These are phyloP conservation scores for Arthrobotrys conoides DNA, from an alignment of 2,329 filamentous ascomycete species.

Conservation along the genomic window DNA sequence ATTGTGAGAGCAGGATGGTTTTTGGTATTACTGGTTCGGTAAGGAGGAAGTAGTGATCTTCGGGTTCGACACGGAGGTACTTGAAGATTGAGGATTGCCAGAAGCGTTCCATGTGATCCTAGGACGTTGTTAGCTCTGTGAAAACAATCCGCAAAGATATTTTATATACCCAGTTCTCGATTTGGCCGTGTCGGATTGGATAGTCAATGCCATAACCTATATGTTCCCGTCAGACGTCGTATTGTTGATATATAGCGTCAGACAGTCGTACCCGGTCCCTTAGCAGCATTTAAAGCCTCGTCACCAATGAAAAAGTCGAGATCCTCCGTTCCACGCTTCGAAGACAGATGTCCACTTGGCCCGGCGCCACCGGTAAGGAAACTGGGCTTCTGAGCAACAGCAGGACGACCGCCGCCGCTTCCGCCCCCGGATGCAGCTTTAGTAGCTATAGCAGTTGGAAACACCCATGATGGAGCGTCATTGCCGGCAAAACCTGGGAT, in stretches of 20 bases:
- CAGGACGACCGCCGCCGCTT: constrained; percentile 87
- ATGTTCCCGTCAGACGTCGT: background rate
- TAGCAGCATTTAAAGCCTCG: constrained; percentile 86
- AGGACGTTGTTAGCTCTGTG: constrained; percentile 58
- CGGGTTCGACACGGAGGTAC: constrained; percentile 95
- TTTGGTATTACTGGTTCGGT: constrained; percentile 84
- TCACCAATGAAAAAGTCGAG: constrained; percentile 99
- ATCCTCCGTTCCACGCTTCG: constrained; percentile 96
- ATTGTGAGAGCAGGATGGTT: constrained; percentile 20
- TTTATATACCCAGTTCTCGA: constrained; percentile 91
- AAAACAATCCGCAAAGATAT: constrained; percentile 3
- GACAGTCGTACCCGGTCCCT: constrained; percentile 78
- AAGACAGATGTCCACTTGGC: constrained; percentile 83
- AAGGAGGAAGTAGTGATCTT: constrained; percentile 98
- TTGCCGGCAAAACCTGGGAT: constrained; percentile 93
- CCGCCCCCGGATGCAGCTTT: constrained; percentile 81
- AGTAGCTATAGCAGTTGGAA: constrained; percentile 97
- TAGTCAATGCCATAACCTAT: constrained; percentile 95
- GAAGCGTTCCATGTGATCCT: constrained; percentile 99
- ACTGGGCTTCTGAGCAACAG: constrained; percentile 93
- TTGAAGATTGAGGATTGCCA: constrained; percentile 99
- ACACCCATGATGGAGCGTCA: constrained; percentile 98
- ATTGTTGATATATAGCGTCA: background rate
- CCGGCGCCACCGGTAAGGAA: constrained; percentile 94
- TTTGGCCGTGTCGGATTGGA: constrained; percentile 96